Evolutionary conservation across 108 stramenopile species (phyloP), one percentile per base, ranked within the genome.

Genomic region (Skeletonema marinoi): DNA sequence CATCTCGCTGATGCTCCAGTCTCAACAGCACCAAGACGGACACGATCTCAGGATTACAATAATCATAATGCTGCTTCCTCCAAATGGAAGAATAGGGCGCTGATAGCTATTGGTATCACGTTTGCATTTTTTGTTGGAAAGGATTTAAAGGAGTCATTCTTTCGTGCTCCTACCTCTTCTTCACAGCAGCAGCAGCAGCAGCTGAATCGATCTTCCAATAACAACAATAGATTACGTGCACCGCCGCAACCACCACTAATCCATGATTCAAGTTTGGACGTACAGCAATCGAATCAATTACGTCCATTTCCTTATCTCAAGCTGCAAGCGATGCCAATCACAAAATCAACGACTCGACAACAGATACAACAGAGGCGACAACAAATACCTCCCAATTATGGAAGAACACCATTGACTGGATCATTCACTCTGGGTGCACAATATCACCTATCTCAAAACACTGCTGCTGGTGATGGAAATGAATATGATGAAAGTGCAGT

Each of bases 321-420:
- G 19, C 65, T 74, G 44, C 44, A 46, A 46, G 44, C 2, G 16
- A 0, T 46, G 1, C 36, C 58, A 31, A 38, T 21, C 35, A 54
- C 51, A 39, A 39, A 36, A 50, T 3, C 31, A 21, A n/a, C 7
- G 19, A 33, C 71, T 39, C 44, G n/a, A 46, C 14, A n/a, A n/a
- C 44, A 46, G 44, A 46, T 46, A 46, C 44, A 46, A 46, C 44
- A 46, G 44, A 46, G 44, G 44, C 44, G 44, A n/a, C 44, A 46
- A 46, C 16, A 46, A n/a, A 46, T 46, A 60, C 59, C 70, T 6
- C 16, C 33, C 9, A 29, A 41, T 60, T 73, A 73, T 17, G 73
- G 73, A 36, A 33, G 32, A 14, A 44, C 8, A 10, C 56, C 75
- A 39, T 61, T 66, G 16, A 64, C 60, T 33, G 75, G 75, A 69